Conservation (phyloP, 208 protist genomes). For the Herpetomonas muscarum region DNA sequence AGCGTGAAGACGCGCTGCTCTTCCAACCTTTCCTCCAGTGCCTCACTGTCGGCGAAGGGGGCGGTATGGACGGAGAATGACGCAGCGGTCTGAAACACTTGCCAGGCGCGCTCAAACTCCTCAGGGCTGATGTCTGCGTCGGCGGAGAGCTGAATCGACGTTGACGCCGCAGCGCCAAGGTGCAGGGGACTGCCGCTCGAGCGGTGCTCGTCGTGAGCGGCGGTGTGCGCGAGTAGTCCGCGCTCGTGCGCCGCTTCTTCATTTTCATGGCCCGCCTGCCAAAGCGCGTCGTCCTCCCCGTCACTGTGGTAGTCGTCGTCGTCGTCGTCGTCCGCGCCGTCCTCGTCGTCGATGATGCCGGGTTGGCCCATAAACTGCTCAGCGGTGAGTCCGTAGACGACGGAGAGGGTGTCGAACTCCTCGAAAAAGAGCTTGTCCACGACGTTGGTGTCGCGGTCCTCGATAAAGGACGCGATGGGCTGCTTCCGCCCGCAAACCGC, state of each 20-base stretch:
- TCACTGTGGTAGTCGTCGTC: constrained; percentile 6
- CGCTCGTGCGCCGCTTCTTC: neutral
- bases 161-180: no score
- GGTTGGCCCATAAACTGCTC: constrained; percentile 22
- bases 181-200: no score
- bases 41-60: constrained; percentile 9
- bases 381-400: constrained; percentile 70
- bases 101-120: constrained; percentile 44
- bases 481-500: constrained; percentile 50
- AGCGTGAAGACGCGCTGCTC: constrained; percentile 41
- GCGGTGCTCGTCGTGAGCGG: no score
- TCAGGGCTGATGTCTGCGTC: constrained; percentile 34
- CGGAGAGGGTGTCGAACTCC: constrained; percentile 88
- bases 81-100: neutral
- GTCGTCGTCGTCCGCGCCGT: constrained; percentile 13
- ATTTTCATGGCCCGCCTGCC: constrained; percentile 2
- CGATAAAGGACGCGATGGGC: constrained; percentile 47
- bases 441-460: constrained; percentile 57
- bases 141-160: constrained; percentile 23
- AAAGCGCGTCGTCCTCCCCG: neutral
- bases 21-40: constrained; percentile 36
- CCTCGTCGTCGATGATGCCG: constrained; percentile 1
- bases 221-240: no score
- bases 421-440: constrained; percentile 79
- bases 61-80: constrained; percentile 20